phyloP scores from a whole-genome alignment of 805 yeast species.

The Teunomyces barrocoloradensis region DNA sequence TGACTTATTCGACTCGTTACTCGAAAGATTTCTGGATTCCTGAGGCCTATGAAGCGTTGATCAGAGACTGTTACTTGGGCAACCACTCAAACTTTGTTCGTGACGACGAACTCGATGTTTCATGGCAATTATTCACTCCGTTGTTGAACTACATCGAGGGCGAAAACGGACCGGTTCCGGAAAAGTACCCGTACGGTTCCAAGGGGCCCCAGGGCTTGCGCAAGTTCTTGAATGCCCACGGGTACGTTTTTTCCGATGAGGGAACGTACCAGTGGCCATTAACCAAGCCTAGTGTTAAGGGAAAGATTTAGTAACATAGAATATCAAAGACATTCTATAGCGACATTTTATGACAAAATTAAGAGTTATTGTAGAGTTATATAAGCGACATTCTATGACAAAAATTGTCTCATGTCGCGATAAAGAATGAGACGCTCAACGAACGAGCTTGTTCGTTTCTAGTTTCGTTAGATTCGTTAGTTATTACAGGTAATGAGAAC shows the following conservation, averaged over 20 bases:
- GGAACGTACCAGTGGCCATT: slow-evolving; percentile 90
- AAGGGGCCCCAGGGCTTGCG: slow-evolving; percentile 77
- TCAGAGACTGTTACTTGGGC: slow-evolving; percentile 84
- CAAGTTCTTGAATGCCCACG: slow-evolving; percentile 63
- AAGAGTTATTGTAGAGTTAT: too few species aligned
- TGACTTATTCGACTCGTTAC: slow-evolving; percentile 80
- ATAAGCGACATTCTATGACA: too few species aligned
- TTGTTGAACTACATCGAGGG: slow-evolving; percentile 77
- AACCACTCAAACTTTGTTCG: slow-evolving; percentile 97
- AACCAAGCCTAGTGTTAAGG: slow-evolving; percentile 48
- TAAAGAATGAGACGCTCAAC: too few species aligned
- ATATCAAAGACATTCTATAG: too few species aligned
- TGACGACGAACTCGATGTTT: slow-evolving; percentile 92
- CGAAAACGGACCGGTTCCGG: slow-evolving; percentile 64
- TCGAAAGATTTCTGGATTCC: slow-evolving; percentile 87
- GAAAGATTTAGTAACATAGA: slow-evolving; percentile 18
- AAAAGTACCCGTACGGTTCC: slow-evolving; percentile 80
- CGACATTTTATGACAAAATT: background rate
- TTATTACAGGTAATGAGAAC: too few species aligned
- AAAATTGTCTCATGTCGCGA: too few species aligned
- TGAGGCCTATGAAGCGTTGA: slow-evolving; percentile 94
- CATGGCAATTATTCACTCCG: slow-evolving; percentile 94
- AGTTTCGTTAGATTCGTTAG: too few species aligned
- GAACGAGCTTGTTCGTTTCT: too few species aligned
- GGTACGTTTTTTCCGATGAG: slow-evolving; percentile 63